phyloP scores from a whole-genome alignment of 805 yeast species.

The Metschnikowia picachoensis region DNA sequence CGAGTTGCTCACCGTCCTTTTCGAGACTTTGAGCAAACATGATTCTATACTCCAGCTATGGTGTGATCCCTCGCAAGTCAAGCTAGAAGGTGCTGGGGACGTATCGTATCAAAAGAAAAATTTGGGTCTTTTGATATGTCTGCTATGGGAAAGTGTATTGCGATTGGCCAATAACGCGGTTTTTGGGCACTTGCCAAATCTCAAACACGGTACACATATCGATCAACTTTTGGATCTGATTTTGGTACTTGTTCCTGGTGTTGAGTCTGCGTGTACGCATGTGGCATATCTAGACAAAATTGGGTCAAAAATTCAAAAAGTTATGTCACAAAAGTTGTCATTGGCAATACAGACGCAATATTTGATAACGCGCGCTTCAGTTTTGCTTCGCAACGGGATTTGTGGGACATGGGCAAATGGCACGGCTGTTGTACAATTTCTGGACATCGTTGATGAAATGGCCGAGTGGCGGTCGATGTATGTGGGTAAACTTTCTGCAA shows the following conservation, averaged over 20 bases:
- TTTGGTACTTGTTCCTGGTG: constrained; percentile 21
- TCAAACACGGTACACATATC: constrained; percentile 20
- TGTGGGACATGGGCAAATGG: constrained; percentile 3
- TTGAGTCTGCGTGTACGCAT: constrained; percentile 23
- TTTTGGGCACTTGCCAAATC: constrained; percentile 23
- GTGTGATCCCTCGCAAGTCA: constrained; percentile 32
- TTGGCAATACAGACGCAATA: constrained; percentile 23
- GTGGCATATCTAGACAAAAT: constrained; percentile 20
- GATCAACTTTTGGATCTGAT: constrained; percentile 19
- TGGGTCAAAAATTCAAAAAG: background rate
- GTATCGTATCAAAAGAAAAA: constrained; percentile 19
- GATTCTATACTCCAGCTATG: constrained; percentile 24
- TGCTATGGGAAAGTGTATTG: constrained; percentile 35
- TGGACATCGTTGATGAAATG: constrained; percentile 22
- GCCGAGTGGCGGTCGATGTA: constrained; percentile 20
- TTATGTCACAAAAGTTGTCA: constrained; percentile 14
- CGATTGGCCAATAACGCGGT: constrained; percentile 27
- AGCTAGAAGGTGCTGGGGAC: constrained; percentile 14
- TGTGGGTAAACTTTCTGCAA: constrained; percentile 13
- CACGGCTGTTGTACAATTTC: constrained; percentile 21
- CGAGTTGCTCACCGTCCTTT: constrained; percentile 18
- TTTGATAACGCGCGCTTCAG: constrained; percentile 27
- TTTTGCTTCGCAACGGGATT: constrained; percentile 13
- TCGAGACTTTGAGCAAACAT: constrained; percentile 16
- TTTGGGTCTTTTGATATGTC: constrained; percentile 28